A percentile compares a stretch with the other conserved stretches of the same genome.
Conservation (phyloP, 2,329 filamentous ascomycete genomes). For the Myriosclerotinia duriaeana region DNA sequence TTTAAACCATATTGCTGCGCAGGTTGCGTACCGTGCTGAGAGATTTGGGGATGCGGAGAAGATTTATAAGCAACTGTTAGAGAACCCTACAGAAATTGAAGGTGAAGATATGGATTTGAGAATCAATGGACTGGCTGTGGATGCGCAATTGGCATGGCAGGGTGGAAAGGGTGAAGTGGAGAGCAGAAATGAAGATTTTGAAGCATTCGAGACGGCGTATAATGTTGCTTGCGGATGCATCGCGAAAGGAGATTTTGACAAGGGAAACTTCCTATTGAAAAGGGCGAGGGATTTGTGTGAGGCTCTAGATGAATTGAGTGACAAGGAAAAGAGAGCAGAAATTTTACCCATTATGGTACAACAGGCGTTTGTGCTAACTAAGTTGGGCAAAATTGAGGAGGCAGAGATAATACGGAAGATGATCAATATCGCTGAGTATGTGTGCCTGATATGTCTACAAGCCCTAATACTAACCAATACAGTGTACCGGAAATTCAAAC, state of each 20-base stretch:
- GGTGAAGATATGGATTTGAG: constrained; percentile 71
- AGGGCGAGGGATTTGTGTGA: constrained; percentile 70
- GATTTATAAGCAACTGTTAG: constrained; percentile 61
- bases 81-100: constrained; percentile 45
- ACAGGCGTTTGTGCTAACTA: constrained; percentile 69
- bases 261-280: constrained; percentile 66
- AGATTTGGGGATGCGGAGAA: constrained; percentile 65
- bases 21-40: constrained; percentile 72
- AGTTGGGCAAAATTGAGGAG: constrained; percentile 64
- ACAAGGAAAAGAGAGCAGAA: constrained; percentile 73
- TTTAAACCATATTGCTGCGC: constrained; percentile 56
- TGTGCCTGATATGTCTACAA: constrained; percentile 26
- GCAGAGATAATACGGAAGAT: constrained; percentile 61
- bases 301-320: constrained; percentile 67
- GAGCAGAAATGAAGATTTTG: constrained; percentile 55
- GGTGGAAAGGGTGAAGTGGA: constrained; percentile 45
- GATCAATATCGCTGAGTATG: constrained; percentile 63
- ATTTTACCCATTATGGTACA: constrained; percentile 74
- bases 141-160: constrained; percentile 72
- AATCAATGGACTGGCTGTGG: constrained; percentile 72
- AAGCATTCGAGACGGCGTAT: constrained; percentile 79
- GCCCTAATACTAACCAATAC: constrained; percentile 37
- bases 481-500: constrained; percentile 69
- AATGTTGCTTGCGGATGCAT: constrained; percentile 75
- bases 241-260: constrained; percentile 63